Conservation (phyloP, 2,329 filamentous ascomycete species). For the Diplodia corticola region DNA sequence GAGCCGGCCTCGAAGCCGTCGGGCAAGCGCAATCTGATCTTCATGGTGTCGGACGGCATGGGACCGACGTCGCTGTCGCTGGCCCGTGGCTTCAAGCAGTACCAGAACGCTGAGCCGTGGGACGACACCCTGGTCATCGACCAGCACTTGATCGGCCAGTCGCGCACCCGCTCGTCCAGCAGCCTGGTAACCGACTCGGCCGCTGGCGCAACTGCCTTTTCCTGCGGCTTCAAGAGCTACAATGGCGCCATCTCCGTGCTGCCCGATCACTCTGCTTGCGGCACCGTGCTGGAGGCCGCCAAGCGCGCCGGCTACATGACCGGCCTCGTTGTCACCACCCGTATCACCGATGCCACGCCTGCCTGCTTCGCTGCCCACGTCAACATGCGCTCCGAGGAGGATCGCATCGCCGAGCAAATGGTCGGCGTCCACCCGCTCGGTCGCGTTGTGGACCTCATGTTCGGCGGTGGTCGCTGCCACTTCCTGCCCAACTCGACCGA, state of each 20-base stretch:
- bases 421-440: conserved; percentile 85
- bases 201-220: conserved; percentile 95
- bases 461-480: conserved; percentile 90
- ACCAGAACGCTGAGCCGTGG: conserved; percentile 68
- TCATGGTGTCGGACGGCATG: conserved; percentile 99
- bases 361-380: conserved; percentile 94
- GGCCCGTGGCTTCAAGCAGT: conserved; percentile 83
- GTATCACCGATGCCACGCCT: conserved; percentile 93
- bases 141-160: conserved; percentile 85
- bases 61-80: conserved; percentile 86
- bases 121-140: conserved; percentile 79
- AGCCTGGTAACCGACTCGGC: conserved; percentile 93
- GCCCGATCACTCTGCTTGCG: conserved; percentile 82
- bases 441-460: conserved; percentile 83
- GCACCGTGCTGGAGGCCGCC: conserved; percentile 89
- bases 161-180: conserved; percentile 78
- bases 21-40: conserved; percentile 88
- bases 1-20: conserved; percentile 39
- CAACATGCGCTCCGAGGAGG: conserved; percentile 74
- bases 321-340: conserved; percentile 90
- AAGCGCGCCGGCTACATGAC: conserved; percentile 90
- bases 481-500: conserved; percentile 81
- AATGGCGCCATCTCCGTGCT: conserved; percentile 93
- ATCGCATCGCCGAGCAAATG: conserved; percentile 90
- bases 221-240: conserved; percentile 90